phyloP scores from a whole-genome alignment of 768 basidiomycete genomes.

The Lactarius tabidus region DNA sequence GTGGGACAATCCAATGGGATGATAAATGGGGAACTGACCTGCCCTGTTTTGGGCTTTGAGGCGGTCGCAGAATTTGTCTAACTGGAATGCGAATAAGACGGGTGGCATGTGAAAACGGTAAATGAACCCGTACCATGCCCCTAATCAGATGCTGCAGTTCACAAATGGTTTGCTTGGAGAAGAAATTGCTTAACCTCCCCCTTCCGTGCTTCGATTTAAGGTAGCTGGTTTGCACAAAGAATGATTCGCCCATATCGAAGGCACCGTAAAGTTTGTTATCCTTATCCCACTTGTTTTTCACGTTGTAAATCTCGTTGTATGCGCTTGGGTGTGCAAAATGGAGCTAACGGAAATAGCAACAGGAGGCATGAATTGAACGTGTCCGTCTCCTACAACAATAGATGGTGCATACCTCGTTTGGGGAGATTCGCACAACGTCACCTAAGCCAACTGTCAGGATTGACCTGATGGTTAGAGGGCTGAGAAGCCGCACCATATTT shows the following conservation, averaged over 20 bases:
- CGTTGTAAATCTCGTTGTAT: constrained; percentile 20
- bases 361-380: neutral
- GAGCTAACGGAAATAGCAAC: constrained; percentile 12
- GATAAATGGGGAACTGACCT: neutral
- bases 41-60: constrained; percentile 16
- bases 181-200: constrained; percentile 35
- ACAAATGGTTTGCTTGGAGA: constrained; percentile 38
- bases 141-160: constrained; percentile 36
- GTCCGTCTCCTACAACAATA: neutral
- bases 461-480: neutral
- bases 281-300: constrained; percentile 35
- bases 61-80: constrained; percentile 31
- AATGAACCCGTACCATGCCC: constrained; percentile 29
- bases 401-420: constrained; percentile 8
- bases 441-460: neutral
- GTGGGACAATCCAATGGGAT: neutral
- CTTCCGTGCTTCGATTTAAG: constrained; percentile 34
- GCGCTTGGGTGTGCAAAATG: constrained; percentile 13
- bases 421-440: constrained; percentile 17
- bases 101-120: neutral
- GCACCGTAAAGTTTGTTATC: constrained; percentile 38
- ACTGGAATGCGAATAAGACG: constrained; percentile 26
- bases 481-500: constrained; percentile 7
- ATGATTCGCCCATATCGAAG: constrained; percentile 36
- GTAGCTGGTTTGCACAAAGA: constrained; percentile 37